A percentile compares a stretch with the other conserved stretches of the same genome.
phyloP scores from a whole-genome alignment of 345 rosid genomes.

The Noccaea bulbosa region DNA sequence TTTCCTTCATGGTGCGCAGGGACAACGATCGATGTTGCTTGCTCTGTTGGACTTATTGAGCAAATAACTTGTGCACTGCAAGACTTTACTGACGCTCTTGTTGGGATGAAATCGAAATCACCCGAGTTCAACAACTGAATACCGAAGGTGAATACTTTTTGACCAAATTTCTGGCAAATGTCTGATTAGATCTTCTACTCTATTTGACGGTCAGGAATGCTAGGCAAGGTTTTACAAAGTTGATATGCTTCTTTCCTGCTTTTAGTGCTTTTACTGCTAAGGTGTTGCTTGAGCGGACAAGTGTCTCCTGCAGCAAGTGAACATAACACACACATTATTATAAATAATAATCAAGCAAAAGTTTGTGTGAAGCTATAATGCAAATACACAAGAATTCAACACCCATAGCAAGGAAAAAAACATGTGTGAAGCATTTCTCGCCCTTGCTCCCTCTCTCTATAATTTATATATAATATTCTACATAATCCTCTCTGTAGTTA shows the following conservation, averaged over 20 bases:
- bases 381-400: background rate
- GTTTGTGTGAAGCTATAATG: conserved; percentile 9
- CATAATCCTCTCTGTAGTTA: background rate
- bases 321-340: conserved; percentile 34
- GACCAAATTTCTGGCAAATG: conserved; percentile 24
- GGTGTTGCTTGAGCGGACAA: conserved; percentile 78
- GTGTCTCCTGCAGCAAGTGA: conserved; percentile 66
- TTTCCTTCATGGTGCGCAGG: conserved; percentile 51
- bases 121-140: conserved; percentile 60
- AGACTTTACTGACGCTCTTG: conserved; percentile 58
- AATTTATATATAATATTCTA: background rate
- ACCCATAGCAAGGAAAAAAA: conserved; percentile 18
- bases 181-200: conserved; percentile 16
- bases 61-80: conserved; percentile 71
- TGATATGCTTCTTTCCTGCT: conserved; percentile 50
- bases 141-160: conserved; percentile 66
- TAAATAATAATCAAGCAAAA: conserved; percentile 16
- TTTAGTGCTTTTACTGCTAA: conserved; percentile 70
- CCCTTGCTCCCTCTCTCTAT: background rate
- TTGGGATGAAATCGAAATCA: conserved; percentile 67
- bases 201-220: conserved; percentile 26
- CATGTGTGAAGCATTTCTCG: background rate
- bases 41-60: conserved; percentile 59
- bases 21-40: conserved; percentile 66
- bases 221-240: conserved; percentile 77